Base-by-base conservation (phyloP, 345 rosid genomes). In the Populus alba region DNA sequence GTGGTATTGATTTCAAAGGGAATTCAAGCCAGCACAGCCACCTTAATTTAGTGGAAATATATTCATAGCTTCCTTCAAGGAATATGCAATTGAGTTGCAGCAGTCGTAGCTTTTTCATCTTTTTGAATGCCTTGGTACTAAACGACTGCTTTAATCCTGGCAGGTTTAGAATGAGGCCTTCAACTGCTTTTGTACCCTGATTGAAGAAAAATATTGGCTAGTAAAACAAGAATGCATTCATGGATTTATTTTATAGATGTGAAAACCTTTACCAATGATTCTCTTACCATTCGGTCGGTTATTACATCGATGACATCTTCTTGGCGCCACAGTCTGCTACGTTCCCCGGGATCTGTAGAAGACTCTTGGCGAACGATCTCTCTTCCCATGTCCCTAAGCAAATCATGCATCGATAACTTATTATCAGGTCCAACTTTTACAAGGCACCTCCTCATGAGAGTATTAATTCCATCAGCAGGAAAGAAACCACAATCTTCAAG, bases 341-440 rank as follows among this genome's bases (percentile, higher is more conserved):
- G 79, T 31, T 71, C 47, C 15, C 80, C 82, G 2, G 66, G 75
- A 45, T 80, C 74, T 4, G 0, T n/a, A 11, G 38, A 18, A 70
- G 23, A 35, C 55, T 66, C 63, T 25, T 71, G 43, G 4, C 73
- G 80, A 51, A 81, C 86, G 49, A 78, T 68, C 11, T 72, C 75
- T 66, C 86, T 78, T 27, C 84, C 86, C 76, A 84, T 51, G 29
- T 78, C 82, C 16, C 76, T 77, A 5, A 75, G 61, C 76, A 73
- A 67, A 75, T 71, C 69, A 69, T 81, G 83, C 83, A 81, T 76
- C 31, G 2, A 8, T 23, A 81, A 20, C 69, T 31, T 71, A 16
- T 81, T 65, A 11, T 31, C 13, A 57, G 6, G 3, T 22, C 18
- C 62, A 29, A 79, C 47, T 22, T 68, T 68, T 22, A 79, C 47